Evolutionary conservation across 306 rosid genomes (phyloP), one percentile per base, ranked within the genome.

Genomic region (Quercus aquifolioides): DNA sequence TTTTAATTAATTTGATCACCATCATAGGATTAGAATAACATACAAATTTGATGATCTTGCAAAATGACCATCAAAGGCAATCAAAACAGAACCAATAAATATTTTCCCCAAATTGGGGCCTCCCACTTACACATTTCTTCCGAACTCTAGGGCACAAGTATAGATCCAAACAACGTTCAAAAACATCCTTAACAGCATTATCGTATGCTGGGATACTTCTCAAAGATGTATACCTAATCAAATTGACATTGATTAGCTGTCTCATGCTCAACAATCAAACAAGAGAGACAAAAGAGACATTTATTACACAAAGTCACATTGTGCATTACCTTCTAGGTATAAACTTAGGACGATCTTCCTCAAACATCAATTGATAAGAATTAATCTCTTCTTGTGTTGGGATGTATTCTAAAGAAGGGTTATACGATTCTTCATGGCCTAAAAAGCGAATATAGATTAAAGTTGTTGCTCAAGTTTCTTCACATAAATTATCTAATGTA

Each of bases 381-480:
- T 88, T 90, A 41, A 92, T 82, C 85, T 93, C 99, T 88, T 95
- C 99, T 87, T 95, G 96, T 55, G 94, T 83, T 77, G 99, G 99
- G 74, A 95, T 95, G 84, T 87, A 93, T 80, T 95, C 99, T 74
- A 84, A 69, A 78, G 99, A 91, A 80, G 99, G 99, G 87, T 93
- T 95, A 82, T 91, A 92, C 1, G 99, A 93, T 78, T 95, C 99
- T 76, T 91, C 98, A 21, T 95, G 91, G 75, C 99, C 99, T 95
- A 81, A 70, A 73, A 79, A 75, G 62, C 64, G 74, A 43, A 35
- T 28, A 17, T 4, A 21, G 14, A 9, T 46, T 30, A 68, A 63
- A 55, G 78, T 56, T 38, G 51, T 55, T 52, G 65, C 21, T 28
- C 56, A 86, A 73, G 28, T 68, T 30, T 71, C 19, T 56, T 63